Evolutionary conservation across 2,329 filamentous ascomycete species (phyloP), one percentile per base, ranked within the genome.

Genomic region (Cytospora piceae): DNA sequence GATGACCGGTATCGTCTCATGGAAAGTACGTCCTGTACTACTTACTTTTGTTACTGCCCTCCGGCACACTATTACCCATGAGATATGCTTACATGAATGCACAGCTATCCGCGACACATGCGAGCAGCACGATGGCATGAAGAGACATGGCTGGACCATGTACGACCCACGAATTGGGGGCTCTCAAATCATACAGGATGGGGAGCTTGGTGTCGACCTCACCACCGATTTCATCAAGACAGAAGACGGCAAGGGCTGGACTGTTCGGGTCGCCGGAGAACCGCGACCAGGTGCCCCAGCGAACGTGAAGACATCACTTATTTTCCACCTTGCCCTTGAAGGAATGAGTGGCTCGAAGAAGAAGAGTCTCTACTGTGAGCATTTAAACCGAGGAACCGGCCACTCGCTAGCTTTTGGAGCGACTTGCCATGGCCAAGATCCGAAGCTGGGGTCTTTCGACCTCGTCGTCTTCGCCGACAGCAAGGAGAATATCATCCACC

Each of bases 191-290:
- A 87, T 91, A 66, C 86, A 88, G 71, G 89, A 91, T 73, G 83
- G 84, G 37, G 86, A 82, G 54, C 90, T 90, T 72, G 82, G 81
- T 60, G 78, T 91, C 61, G 88, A 91, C 74, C 78, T 91, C 64
- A 88, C 86, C n/a, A 90, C 89, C 66, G 86, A 89, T 68, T 90
- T 90, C 74, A 82, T 90, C 71, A 91, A 91, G 74, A 82, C 89
- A 51, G 84, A 87, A 14, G 87, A 87, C n/a, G 86, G 86, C 59
- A 74, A 81, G 64, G 89, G 83, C 72, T 91, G 88, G 88, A 87
- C 83, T 51, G 87, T 86, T 61, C 81, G 87, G 62, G 83, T 91
- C 66, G 87, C 85, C 71, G 88, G 88, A 15, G 82, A 79, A 14
- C 85, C 85, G 51, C 81, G 86, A 60, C 81, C 84, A 29, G 86